Evolutionary conservation across 1,284 basidiomycete genomes (phyloP), one percentile per base, ranked within the genome.

Genomic region (Malassezia globosa): DNA sequence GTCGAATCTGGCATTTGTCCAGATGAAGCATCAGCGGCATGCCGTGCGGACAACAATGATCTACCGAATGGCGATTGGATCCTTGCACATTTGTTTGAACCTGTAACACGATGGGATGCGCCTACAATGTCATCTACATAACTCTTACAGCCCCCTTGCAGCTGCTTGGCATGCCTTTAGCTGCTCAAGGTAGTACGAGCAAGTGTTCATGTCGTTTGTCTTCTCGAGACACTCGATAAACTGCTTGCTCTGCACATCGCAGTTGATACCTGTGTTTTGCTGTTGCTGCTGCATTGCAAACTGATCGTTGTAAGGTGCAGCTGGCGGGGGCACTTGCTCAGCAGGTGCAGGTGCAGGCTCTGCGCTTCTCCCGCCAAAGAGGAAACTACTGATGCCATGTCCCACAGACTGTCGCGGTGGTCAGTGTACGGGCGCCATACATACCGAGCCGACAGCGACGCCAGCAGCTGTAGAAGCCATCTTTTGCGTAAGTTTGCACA

Each of bases 401-500:
- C 86, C 85, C 55, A 88, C 78, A 42, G 81, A 75, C 51, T 49
- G 45, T 14, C 14, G n/a, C 21, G 36, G 16, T 21, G 18, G 23
- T 29, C 33, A 31, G n/a, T 24, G 36, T 37, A 18, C 27, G 34
- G 18, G 10, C n/a, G 3, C 13, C 7, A 24, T 22, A 51, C 41
- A 24, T 37, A 41, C 43, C 13, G 84, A 86, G 36, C 85, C 85
- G 43, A 85, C 77, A 5, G 86, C 86, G 34, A 88, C 86, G 55
- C 83, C 84, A 47, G 85, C 85, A 23, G 85, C 85, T 6, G 86
- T 88, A 13, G 85, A 85, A 46, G 85, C 86, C 84, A 88, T 88
- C 71, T 56, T 23, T 14, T 7, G 35, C 23, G 11, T 13, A 16
- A 31, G 16, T 13, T 31, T n/a, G n/a, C n/a, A 5, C 11, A 31